A percentile compares a stretch with the other conserved stretches of the same genome.
These are phyloP conservation scores for Oidium heveae DNA, from an alignment of 2,329 filamentous ascomycete species.

Conservation along the genomic window DNA sequence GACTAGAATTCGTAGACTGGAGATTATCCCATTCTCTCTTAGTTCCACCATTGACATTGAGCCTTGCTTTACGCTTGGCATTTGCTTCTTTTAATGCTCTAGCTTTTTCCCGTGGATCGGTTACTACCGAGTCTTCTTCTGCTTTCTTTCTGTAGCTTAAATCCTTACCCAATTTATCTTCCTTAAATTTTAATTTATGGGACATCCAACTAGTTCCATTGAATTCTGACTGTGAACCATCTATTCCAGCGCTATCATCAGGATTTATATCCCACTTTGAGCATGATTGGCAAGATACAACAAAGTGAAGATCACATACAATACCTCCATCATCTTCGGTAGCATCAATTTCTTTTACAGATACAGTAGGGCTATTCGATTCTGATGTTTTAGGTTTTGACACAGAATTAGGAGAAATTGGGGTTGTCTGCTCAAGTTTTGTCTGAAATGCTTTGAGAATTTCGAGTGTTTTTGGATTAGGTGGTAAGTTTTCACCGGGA, in stretches of 20 bases:
- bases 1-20: too few relatives aligned
- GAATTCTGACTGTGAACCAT: slow-evolving; percentile 28
- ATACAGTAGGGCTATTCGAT: neutral
- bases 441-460: slow-evolving; percentile 58
- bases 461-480: slow-evolving; percentile 39
- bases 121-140: slow-evolving; percentile 74
- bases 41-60: slow-evolving; percentile 18
- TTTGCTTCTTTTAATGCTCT: slow-evolving; percentile 42
- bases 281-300: slow-evolving; percentile 84
- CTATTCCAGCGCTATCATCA: slow-evolving; percentile 14
- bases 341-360: slow-evolving; percentile 2
- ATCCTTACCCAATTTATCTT: slow-evolving; percentile 76
- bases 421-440: slow-evolving; percentile 35
- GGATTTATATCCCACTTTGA: slow-evolving; percentile 43
- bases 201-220: slow-evolving; percentile 59
- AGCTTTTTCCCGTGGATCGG: slow-evolving; percentile 70
- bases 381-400: neutral
- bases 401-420: slow-evolving; percentile 3
- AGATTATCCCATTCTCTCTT: slow-evolving; percentile 31
- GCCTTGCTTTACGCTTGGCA: slow-evolving; percentile 27
- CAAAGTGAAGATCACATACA: slow-evolving; percentile 85
- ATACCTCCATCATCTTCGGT: slow-evolving; percentile 40
- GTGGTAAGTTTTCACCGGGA: slow-evolving; percentile 26
- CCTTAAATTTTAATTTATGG: slow-evolving; percentile 64
- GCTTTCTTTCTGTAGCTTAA: slow-evolving; percentile 74